These are phyloP conservation scores for Curvularia eragrostidis DNA, from an alignment of 2,329 filamentous ascomycete species.

Conservation along the genomic window DNA sequence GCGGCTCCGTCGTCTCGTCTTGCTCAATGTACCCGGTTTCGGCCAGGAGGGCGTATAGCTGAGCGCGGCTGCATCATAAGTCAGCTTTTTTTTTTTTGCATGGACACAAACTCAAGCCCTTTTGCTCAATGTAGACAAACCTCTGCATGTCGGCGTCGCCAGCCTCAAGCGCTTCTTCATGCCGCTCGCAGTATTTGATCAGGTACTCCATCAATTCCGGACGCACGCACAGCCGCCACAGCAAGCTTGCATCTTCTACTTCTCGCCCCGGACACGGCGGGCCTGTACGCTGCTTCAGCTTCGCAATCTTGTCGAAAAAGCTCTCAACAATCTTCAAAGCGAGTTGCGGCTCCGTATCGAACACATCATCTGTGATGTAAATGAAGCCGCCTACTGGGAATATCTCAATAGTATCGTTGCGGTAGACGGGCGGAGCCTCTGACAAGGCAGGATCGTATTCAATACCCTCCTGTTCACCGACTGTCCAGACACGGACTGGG, in stretches of 20 bases:
- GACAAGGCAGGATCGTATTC: slow-evolving; percentile 25
- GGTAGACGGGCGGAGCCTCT: slow-evolving; percentile 19
- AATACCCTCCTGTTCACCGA: slow-evolving; percentile 37
- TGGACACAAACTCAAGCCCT: neutral
- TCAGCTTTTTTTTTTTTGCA: neutral
- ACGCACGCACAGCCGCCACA: slow-evolving; percentile 44
- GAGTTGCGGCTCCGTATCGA: slow-evolving; percentile 47
- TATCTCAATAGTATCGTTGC: slow-evolving; percentile 38
- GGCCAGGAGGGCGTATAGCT: slow-evolving; percentile 37
- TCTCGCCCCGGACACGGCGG: slow-evolving; percentile 24
- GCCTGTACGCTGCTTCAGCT: slow-evolving; percentile 23
- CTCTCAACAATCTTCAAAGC: slow-evolving; percentile 48
- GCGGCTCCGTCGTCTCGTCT: slow-evolving; percentile 20
- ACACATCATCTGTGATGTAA: slow-evolving; percentile 55
- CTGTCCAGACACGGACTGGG: slow-evolving; percentile 42
- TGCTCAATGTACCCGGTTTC: slow-evolving; percentile 36
- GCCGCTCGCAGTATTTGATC: slow-evolving; percentile 27
- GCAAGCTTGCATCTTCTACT: slow-evolving; percentile 31
- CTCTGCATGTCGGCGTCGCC: slow-evolving; percentile 26
- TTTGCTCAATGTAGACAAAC: slow-evolving; percentile 12
- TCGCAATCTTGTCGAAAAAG: slow-evolving; percentile 42
- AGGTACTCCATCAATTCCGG: slow-evolving; percentile 42
- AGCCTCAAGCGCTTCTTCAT: slow-evolving; percentile 26
- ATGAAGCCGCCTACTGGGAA: slow-evolving; percentile 51
- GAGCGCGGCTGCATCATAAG: slow-evolving; percentile 17